Conservation (phyloP, 352 stramenopile genomes). For the Globisporangium irregulare region DNA sequence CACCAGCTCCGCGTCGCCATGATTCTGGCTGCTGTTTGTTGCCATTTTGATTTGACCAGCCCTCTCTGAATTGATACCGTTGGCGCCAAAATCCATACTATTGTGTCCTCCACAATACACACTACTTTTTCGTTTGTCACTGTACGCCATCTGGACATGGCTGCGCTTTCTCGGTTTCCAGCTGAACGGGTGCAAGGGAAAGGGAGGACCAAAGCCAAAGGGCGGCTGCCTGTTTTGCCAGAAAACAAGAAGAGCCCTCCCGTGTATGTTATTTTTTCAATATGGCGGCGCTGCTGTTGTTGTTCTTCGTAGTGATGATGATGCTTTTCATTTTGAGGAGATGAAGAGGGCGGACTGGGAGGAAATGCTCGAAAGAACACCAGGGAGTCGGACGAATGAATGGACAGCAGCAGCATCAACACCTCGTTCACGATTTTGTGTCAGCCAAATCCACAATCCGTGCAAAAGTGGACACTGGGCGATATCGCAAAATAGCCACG, state of each 20-base stretch:
- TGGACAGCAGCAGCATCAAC: neutral
- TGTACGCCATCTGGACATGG: constrained; percentile 1
- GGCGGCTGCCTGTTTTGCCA: neutral
- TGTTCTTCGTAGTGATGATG: neutral
- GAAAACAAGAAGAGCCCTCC: neutral
- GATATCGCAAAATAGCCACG: neutral
- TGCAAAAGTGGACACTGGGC: too few species aligned
- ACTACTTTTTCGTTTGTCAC: neutral
- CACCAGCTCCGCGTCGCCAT: constrained; percentile 10
- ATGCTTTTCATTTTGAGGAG: neutral
- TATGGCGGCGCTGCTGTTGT: neutral
- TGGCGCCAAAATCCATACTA: neutral
- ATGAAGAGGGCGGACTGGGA: neutral
- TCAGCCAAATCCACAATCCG: too few species aligned
- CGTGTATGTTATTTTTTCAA: neutral
- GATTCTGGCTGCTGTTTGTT: neutral
- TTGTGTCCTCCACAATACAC: neutral
- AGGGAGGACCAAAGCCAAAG: neutral
- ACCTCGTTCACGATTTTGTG: neutral
- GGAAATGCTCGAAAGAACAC: neutral
- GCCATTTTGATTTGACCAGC: neutral
- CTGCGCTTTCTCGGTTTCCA: constrained; percentile 5
- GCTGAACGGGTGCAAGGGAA: neutral
- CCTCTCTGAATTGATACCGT: neutral
- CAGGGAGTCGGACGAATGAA: neutral